phyloP scores from a whole-genome alignment of 768 basidiomycete species.

The Amanita phalloides region DNA sequence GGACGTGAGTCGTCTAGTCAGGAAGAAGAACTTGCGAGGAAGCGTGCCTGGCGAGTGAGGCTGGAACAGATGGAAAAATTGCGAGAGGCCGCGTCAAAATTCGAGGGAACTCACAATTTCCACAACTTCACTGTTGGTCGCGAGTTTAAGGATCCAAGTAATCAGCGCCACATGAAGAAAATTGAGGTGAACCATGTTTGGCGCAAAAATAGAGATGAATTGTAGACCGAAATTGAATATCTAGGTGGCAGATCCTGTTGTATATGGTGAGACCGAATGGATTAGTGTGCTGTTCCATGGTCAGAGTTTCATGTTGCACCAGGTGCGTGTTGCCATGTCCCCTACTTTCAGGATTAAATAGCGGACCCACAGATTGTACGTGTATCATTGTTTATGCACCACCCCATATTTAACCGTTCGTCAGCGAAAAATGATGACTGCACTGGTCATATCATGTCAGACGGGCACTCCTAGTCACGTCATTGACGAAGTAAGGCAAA shows the following conservation, averaged over 20 bases:
- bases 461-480: conserved; percentile 65
- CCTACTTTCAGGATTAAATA: not conserved
- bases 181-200: conserved; percentile 22
- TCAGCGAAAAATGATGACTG: conserved; percentile 96
- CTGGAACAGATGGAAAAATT: conserved; percentile 44
- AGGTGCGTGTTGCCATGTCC: conserved; percentile 36
- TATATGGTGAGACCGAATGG: conserved; percentile 92
- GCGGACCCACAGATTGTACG: conserved; percentile 35
- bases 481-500: conserved; percentile 51
- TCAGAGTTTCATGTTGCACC: conserved; percentile 98
- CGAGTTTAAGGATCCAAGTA: conserved; percentile 74
- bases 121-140: conserved; percentile 94
- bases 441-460: conserved; percentile 69
- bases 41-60: conserved; percentile 60
- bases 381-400: conserved; percentile 9
- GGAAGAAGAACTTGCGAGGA: conserved; percentile 53
- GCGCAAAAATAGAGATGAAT: not conserved
- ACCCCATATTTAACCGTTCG: conserved; percentile 8
- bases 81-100: conserved; percentile 47
- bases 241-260: conserved; percentile 76
- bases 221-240: not conserved
- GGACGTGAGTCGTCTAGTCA: conserved; percentile 25
- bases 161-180: conserved; percentile 78
- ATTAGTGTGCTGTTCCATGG: conserved; percentile 89
- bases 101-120: conserved; percentile 90